These are phyloP conservation scores for Fusarium vanettenii DNA, from an alignment of 2,329 filamentous ascomycete genomes.

Conservation along the genomic window DNA sequence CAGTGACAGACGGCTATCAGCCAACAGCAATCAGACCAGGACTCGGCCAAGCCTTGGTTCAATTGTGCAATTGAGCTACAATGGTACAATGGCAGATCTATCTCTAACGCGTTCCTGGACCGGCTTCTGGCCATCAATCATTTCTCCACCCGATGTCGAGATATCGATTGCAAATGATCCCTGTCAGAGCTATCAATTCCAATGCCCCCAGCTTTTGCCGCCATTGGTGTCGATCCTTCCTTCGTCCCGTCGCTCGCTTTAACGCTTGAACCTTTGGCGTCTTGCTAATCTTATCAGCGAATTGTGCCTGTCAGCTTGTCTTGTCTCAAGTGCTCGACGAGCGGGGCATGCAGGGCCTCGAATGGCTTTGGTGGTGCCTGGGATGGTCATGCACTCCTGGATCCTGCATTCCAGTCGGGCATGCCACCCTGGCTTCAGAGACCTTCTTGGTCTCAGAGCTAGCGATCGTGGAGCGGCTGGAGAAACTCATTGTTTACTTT, in stretches of 20 bases:
- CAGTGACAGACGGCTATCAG: slow-evolving; percentile 15
- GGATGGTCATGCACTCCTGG: slow-evolving; percentile 41
- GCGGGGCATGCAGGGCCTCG: slow-evolving; percentile 2
- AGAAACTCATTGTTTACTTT: slow-evolving; percentile 30
- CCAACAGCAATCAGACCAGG: slow-evolving; percentile 24
- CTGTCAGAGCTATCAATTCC: slow-evolving; percentile 27
- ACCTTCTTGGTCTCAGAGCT: slow-evolving; percentile 26
- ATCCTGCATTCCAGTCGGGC: slow-evolving; percentile 42
- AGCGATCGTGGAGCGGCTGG: slow-evolving; percentile 1
- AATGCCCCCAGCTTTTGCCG: slow-evolving; percentile 35
- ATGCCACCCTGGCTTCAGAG: slow-evolving; percentile 3
- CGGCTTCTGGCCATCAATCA: neutral
- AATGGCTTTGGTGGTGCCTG: slow-evolving; percentile 12
- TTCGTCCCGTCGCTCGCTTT: slow-evolving; percentile 3
- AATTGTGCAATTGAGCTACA: slow-evolving; percentile 25
- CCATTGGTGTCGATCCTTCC: slow-evolving; percentile 32
- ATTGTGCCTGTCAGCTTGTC: slow-evolving; percentile 8
- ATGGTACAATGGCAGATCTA: slow-evolving; percentile 4
- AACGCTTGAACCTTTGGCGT: slow-evolving; percentile 21
- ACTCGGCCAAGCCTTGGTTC: slow-evolving; percentile 9
- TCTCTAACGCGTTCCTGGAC: slow-evolving; percentile 11
- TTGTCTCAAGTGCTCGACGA: slow-evolving; percentile 3
- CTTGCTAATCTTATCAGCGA: slow-evolving; percentile 37
- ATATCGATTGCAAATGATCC: slow-evolving; percentile 27
- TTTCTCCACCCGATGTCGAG: neutral